Conservation (phyloP, 2,329 filamentous ascomycete species). For the Thelonectria discophora region DNA sequence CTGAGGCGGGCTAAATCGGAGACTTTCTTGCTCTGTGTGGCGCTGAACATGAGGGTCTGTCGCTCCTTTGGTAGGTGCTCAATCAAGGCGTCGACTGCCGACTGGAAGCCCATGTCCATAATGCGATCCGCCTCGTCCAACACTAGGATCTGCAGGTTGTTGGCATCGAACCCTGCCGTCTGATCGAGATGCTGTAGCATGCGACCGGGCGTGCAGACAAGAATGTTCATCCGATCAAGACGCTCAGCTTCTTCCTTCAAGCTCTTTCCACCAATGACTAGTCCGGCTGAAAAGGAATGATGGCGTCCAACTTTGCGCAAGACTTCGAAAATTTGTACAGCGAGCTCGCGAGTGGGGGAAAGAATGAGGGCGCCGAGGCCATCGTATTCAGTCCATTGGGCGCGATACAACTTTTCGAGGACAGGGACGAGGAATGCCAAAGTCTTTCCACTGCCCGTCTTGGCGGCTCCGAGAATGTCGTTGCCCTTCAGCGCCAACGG, state of each 20-base stretch:
- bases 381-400: conserved; percentile 89
- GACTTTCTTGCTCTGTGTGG: conserved; percentile 94
- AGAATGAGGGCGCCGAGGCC: conserved; percentile 93
- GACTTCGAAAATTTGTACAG: conserved; percentile 96
- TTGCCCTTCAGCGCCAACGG: conserved; percentile 83
- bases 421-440: conserved; percentile 92
- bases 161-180: conserved; percentile 87
- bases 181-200: conserved; percentile 97
- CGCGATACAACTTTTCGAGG: conserved; percentile 89
- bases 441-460: conserved; percentile 95
- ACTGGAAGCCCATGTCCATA: conserved; percentile 96
- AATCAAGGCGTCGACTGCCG: conserved; percentile 88
- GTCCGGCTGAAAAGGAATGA: conserved; percentile 89
- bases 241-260: conserved; percentile 87
- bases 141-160: conserved; percentile 91
- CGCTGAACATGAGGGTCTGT: conserved; percentile 94
- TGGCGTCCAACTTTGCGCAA: conserved; percentile 88
- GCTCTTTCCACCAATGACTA: conserved; percentile 94
- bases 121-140: conserved; percentile 96
- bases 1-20: conserved; percentile 91
- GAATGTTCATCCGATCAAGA: conserved; percentile 91
- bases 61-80: conserved; percentile 86
- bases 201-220: conserved; percentile 93
- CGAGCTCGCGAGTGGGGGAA: conserved; percentile 92
- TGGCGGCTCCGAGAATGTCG: conserved; percentile 93